Evolutionary conservation across 2,329 filamentous ascomycete genomes (phyloP), one percentile per base, ranked within the genome.

Genomic region (Hypoxylon sp.): DNA sequence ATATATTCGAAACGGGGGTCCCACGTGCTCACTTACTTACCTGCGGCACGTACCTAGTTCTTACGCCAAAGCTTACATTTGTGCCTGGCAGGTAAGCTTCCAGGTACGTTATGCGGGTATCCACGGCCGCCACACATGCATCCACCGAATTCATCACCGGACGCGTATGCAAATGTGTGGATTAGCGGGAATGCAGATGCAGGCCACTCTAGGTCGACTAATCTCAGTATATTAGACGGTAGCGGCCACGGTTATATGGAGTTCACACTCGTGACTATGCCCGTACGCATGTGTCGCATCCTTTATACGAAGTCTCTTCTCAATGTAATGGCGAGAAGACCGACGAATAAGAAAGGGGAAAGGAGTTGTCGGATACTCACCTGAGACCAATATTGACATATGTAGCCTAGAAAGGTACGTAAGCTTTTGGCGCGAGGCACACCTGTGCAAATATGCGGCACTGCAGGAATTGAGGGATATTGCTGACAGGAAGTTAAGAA

Each of bases 1-100:
- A 48, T 32, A 14, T 50, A 58, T 49, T 49, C 55, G 21, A 59
- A 59, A 59, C 56, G 45, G 38, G 56, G 21, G 25, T 21, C 30
- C 59, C 51, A 55, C 59, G 59, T 62, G 59, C 50, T 19, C 38
- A 36, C 19, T 23, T 23, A 36, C 19, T 23, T 23, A 38, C 30
- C 50, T 34, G 50, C 41, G 49, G 49, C 38, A 21, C 30, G 46
- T 30, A 25, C 7, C 14, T 41, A 41, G 4, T 55, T 48, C 21
- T 30, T 19, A 14, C n/a, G 32, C 32, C 32, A n/a, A 23, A 34
- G 60, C 30, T 30, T 21, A 55, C 46, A 28, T 17, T 13, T 28
- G 60, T 21, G 45, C 30, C 46, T 57, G 19, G 6, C 38, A 41
- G n/a, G 45, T 21, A 32, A 46, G 14, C 11, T 38, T 38, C 19